phyloP scores from a whole-genome alignment of 352 stramenopile species.

The Globisporangium splendens region DNA sequence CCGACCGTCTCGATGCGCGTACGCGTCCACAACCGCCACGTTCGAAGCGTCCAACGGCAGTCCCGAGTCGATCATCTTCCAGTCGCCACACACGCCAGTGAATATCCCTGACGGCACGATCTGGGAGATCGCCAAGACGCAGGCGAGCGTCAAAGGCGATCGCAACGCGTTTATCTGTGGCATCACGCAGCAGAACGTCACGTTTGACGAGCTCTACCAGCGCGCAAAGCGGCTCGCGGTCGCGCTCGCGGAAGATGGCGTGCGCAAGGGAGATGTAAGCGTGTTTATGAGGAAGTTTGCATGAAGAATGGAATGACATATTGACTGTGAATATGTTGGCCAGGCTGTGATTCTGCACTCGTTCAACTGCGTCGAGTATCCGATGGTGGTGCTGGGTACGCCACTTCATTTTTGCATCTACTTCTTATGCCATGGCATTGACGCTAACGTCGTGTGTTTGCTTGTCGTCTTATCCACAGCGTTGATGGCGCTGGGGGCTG shows the following conservation, averaged over 20 bases:
- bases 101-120: constrained; percentile 40
- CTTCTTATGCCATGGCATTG: too few relatives aligned
- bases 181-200: constrained; percentile 33
- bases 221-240: constrained; percentile 27
- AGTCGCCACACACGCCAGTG: constrained; percentile 45
- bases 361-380: constrained; percentile 73
- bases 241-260: constrained; percentile 25
- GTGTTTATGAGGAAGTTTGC: too few relatives aligned
- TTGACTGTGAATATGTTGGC: neutral
- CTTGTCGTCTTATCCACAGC: constrained; percentile 17
- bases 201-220: constrained; percentile 24
- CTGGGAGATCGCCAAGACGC: constrained; percentile 36
- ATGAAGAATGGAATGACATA: too few relatives aligned
- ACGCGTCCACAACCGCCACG: too few relatives aligned
- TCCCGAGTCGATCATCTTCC: constrained; percentile 40
- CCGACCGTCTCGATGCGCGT: too few relatives aligned
- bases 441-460: neutral
- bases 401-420: too few relatives aligned
- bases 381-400: constrained; percentile 47
- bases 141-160: constrained; percentile 19
- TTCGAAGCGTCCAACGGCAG: too few relatives aligned
- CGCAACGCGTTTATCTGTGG: constrained; percentile 37
- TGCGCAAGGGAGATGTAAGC: constrained; percentile 44
- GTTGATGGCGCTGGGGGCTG: constrained; percentile 40
- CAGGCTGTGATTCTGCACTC: constrained; percentile 58